Percentiles rank a stretch among this genome's conserved stretches.
Evolutionary conservation across 495 filamentous ascomycete genomes (phyloP).

Genomic region (Trichoderma erinaceum): DNA sequence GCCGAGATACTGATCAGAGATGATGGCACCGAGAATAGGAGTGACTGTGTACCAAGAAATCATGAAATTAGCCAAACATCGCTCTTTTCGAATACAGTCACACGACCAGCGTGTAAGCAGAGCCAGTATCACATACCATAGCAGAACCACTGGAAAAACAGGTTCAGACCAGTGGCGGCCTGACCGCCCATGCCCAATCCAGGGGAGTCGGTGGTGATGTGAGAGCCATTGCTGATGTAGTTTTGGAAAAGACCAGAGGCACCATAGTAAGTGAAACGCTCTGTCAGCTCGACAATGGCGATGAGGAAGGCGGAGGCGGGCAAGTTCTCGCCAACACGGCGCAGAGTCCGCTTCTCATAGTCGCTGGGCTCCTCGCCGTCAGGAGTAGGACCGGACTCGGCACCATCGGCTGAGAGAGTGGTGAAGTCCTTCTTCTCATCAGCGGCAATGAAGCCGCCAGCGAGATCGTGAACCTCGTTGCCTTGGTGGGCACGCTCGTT

Average conservation of each 20-base stretch:
- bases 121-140: slow-evolving; percentile 37
- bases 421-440: slow-evolving; percentile 11
- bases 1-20: slow-evolving; percentile 68
- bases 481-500: slow-evolving; percentile 2
- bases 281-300: slow-evolving; percentile 69
- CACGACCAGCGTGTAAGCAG: slow-evolving; percentile 53
- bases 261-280: slow-evolving; percentile 51
- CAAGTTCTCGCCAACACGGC: slow-evolving; percentile 58
- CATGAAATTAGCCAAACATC: background rate
- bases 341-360: slow-evolving; percentile 55
- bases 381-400: slow-evolving; percentile 15
- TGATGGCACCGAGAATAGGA: slow-evolving; percentile 51
- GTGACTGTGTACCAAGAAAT: background rate
- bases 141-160: slow-evolving; percentile 13
- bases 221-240: background rate
- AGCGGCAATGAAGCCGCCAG: slow-evolving; percentile 10
- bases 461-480: background rate
- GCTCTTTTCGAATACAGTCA: background rate
- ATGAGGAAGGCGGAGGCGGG: slow-evolving; percentile 62
- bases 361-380: slow-evolving; percentile 44
- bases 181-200: slow-evolving; percentile 10
- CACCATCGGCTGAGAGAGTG: background rate
- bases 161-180: slow-evolving; percentile 6
- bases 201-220: background rate
- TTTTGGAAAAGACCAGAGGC: slow-evolving; percentile 13